phyloP scores from a whole-genome alignment of 2,329 filamentous ascomycete genomes.

The Arthrinium puccinioides region DNA sequence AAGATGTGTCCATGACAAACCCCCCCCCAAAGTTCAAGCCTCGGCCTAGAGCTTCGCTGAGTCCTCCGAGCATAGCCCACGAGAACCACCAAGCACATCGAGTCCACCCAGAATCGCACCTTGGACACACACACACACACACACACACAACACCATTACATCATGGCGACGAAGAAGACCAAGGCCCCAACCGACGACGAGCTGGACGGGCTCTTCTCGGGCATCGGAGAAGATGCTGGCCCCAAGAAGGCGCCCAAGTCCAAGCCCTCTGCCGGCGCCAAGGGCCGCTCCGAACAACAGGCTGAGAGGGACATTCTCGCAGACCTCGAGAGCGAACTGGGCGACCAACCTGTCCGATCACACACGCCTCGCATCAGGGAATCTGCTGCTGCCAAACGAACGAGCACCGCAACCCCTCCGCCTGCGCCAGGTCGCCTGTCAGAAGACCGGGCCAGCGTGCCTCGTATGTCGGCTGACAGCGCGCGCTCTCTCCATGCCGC shows the following conservation, averaged over 20 bases:
- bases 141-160: too few species aligned
- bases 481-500: slow-evolving; percentile 62
- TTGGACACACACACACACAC: too few species aligned
- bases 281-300: slow-evolving; percentile 36
- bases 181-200: slow-evolving; percentile 58
- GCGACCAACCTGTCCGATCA: slow-evolving; percentile 66
- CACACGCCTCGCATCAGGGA: slow-evolving; percentile 72
- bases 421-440: slow-evolving; percentile 42
- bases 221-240: slow-evolving; percentile 46
- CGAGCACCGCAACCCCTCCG: slow-evolving; percentile 40
- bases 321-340: slow-evolving; percentile 74
- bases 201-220: slow-evolving; percentile 58
- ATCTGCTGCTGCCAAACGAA: slow-evolving; percentile 39
- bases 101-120: too few species aligned
- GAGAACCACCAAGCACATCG: too few species aligned
- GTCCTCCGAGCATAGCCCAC: too few species aligned
- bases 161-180: slow-evolving; percentile 54
- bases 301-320: slow-evolving; percentile 80
- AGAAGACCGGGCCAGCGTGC: slow-evolving; percentile 52
- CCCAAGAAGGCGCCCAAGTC: slow-evolving; percentile 43
- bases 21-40: too few species aligned
- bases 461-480: slow-evolving; percentile 73
- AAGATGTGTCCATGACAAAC: too few species aligned
- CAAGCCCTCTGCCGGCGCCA: slow-evolving; percentile 41
- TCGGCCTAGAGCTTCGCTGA: too few species aligned